Base-by-base conservation (phyloP, 306 rosid species). In the Medicago arabica region DNA sequence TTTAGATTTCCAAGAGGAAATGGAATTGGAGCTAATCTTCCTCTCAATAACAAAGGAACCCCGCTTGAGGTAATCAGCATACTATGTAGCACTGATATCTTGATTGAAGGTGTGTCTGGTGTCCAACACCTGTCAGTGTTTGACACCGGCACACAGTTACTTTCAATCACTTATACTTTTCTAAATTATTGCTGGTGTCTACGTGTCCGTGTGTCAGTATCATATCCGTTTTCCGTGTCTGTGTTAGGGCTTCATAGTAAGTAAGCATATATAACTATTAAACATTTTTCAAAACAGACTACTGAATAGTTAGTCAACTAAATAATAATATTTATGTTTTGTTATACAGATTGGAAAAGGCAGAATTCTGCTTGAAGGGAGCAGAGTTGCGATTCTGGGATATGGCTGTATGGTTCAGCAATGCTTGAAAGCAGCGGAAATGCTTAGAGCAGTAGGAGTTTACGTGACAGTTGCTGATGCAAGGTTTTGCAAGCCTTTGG, bases 1-100 rank as follows among this genome's bases (percentile, higher is more conserved):
- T 88, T 94, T 76, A 84, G 97, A 80, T 94, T 91, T 81, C 97
- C 98, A 2, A 87, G 98, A 44, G 98, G 97, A 55, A 92, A 94
- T 62, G 98, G 98, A 55, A 60, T 92, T 61, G 98, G 98, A 78
- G 83, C 83, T 1, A 23, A 10, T 74, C 79, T 92, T 67, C 98
- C 97, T 17, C 82, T 66, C 41, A 67, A 84, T 75, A 82, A 83
- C 81, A 92, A 90, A 83, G 98, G 98, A 75, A 90, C 78, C 18
- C 86, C 92, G 25, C 78, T 94, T 40, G 93, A 90, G 97, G 98
- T 25, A 25, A 25, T 94, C 23, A 71, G 86, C 83, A 83, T 64
- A 19, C 73, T 59, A 17, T 9, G 31, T 18, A 54, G 31, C 12
- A 54, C 14, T 1, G 14, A 54, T 19, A 54, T 2, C 13, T 46